phyloP scores from a whole-genome alignment of 2,329 filamentous ascomycete genomes.

The Claviceps paspali region DNA sequence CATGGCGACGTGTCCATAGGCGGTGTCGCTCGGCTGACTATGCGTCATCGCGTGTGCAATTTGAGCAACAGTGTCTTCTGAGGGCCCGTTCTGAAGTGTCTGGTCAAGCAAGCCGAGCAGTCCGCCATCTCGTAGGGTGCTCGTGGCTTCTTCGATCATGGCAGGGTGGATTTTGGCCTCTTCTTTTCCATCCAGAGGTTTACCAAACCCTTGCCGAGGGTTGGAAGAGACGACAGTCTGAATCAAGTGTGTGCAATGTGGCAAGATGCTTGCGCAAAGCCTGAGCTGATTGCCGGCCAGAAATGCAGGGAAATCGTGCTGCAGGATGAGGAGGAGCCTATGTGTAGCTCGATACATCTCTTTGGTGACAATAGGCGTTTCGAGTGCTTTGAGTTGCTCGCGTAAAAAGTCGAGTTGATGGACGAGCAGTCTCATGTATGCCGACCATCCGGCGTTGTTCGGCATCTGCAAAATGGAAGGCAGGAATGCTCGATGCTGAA shows the following conservation, averaged over 20 bases:
- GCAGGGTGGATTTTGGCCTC: conserved; percentile 55
- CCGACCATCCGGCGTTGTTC: conserved; percentile 57
- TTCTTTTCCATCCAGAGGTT: conserved; percentile 56
- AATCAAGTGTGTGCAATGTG: conserved; percentile 72
- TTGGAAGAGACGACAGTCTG: conserved; percentile 78
- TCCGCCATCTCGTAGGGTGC: conserved; percentile 38
- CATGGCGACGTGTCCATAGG: conserved; percentile 51
- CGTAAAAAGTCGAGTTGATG: conserved; percentile 60
- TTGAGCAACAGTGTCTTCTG: conserved; percentile 59
- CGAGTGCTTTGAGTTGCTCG: conserved; percentile 61
- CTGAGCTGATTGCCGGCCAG: conserved; percentile 73
- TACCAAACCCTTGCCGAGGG: conserved; percentile 48
- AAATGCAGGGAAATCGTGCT: conserved; percentile 93
- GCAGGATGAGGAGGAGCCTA: conserved; percentile 69
- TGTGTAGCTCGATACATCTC: conserved; percentile 74
- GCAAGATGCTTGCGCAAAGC: conserved; percentile 67
- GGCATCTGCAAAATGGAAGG: conserved; percentile 57
- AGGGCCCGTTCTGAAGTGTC: conserved; percentile 43
- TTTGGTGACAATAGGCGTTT: conserved; percentile 54
- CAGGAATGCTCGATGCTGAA: conserved; percentile 76
- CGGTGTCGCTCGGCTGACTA: conserved; percentile 40
- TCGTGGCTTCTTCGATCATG: conserved; percentile 46
- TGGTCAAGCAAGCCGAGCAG: conserved; percentile 45
- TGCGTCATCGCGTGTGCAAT: conserved; percentile 59
- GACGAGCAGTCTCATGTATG: conserved; percentile 59